Base-by-base conservation (phyloP, 208 protist genomes). In the Angomonas desouzai region DNA sequence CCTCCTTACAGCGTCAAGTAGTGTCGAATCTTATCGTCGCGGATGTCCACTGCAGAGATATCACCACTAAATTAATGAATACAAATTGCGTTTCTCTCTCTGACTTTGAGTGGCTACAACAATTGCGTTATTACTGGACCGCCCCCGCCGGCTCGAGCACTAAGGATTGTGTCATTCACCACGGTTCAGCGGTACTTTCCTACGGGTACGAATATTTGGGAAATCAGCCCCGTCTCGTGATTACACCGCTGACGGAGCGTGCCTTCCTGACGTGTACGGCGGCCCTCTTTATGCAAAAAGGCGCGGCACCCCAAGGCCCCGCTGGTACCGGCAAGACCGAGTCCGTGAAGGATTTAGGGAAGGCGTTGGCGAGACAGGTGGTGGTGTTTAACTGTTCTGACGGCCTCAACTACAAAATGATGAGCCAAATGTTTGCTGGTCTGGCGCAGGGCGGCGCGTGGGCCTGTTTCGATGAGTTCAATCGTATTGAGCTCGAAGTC, bases 271-370 rank as follows among this genome's bases (percentile, higher is more conserved):
- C 91, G 20, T 97, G 91, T 62, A 98, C 94, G 22, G 82, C 83
- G 23, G 94, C 97, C 47, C 69, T 98, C 29, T 79, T 92, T 61
- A 93, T 96, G 77, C 83, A 91, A 40, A 85, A 98, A 25, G 97
- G 97, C 55, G 94, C 93, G 48, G 90, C 85, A 9, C 95, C 95
- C 13, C 86, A 94, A 30, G 97, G 97, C 7, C 97, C 97, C 1
- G 95, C 97, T 25, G 97, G 97, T 40, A 99, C 97, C 7, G 97
- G 97, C 27, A 99, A 99, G 77, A 98, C 97, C 2, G 97, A 98
- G 64, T 97, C 93, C 28, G 90, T 96, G n/a, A 98, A 99, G 76
- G 94, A 97, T 62, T 70, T 98, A 2, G 89, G 87, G 22, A 92
- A 93, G 55, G 83, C 84, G 0, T 76, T 98, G 28, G 96, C 89